Base-by-base conservation (phyloP, 2,329 filamentous ascomycete genomes). In the Ceratocystis papillata region DNA sequence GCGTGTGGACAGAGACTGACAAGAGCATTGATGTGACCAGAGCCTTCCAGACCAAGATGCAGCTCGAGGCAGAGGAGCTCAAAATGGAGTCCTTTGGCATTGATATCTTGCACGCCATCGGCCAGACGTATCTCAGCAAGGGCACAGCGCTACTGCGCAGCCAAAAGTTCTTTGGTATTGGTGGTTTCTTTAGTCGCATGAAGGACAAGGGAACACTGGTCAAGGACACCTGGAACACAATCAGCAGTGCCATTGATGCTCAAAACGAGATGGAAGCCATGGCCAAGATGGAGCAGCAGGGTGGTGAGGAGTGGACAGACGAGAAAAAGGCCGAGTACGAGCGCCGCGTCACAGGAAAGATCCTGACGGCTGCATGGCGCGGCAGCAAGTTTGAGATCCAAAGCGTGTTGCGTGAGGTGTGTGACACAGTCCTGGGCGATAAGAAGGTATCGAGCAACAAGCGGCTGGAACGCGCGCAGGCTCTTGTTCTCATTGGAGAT, bases 231-330 rank as follows among this genome's bases (percentile, higher is more conserved):
- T 99, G 94, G 94, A 93, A 89, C 73, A 99, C 94, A 37, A 96
- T 99, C 74, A 91, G 87, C 69, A 95, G 90, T 63, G 94, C 94
- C 48, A 96, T 99, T 70, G 92, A 96, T 73, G 94, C 94, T 30
- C 94, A 99, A 79, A 88, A 96, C 79, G 96, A 92, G 68, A 96
- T 99, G 85, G 93, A 99, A 79, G 93, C 96, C 76, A 97, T 99
- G 94, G 92, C 91, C 65, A 91, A 93, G 75, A 81, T 93, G 77
- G 94, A 99, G 78, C 89, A 96, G 79, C 87, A 87, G 73, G 94
- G 93, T 64, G 94, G 94, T 62, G 94, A 96, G 66, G 91, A 96
- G 69, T 99, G 94, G 94, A 97, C 94, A 0, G 94, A 99, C 69
- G 94, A 97, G 84, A 92, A 89, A 80, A 91, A 92, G 77, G 87